These are phyloP conservation scores for Xylaria sp. DNA, from an alignment of 2,329 filamentous ascomycete genomes.

Conservation along the genomic window DNA sequence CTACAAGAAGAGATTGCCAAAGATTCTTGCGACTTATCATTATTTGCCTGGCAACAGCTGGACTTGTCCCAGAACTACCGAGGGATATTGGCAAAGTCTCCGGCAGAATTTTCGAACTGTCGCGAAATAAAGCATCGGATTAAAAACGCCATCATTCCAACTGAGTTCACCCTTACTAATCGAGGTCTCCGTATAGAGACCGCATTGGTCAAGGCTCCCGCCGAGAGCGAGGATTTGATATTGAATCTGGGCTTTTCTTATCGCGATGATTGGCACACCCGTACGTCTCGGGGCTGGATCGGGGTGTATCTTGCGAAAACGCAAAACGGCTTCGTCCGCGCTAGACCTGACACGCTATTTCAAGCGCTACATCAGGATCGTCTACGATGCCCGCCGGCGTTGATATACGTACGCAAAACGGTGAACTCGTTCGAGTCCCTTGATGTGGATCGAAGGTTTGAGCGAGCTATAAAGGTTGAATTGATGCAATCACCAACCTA, in stretches of 20 bases:
- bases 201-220: neutral
- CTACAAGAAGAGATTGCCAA: slow-evolving; percentile 16
- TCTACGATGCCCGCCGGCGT: neutral
- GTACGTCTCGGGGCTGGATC: neutral
- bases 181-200: slow-evolving; percentile 9
- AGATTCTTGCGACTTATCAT: slow-evolving; percentile 5
- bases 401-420: slow-evolving; percentile 10
- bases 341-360: neutral
- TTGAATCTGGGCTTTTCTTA: slow-evolving; percentile 11
- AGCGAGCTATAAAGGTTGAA: neutral
- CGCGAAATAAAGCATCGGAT: slow-evolving; percentile 5
- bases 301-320: slow-evolving; percentile 12
- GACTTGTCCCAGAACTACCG: neutral
- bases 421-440: neutral
- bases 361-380: neutral
- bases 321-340: slow-evolving; percentile 6
- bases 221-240: neutral
- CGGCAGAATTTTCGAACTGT: slow-evolving; percentile 1
- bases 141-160: neutral
- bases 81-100: slow-evolving; percentile 10
- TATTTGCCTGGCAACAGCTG: slow-evolving; percentile 13
- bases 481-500: neutral
- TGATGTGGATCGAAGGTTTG: neutral
- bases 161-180: slow-evolving; percentile 11
- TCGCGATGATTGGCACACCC: slow-evolving; percentile 3